These are phyloP conservation scores for Helichrysum umbraculigerum DNA, from an alignment of 129 eudicot genomes.

Conservation along the genomic window DNA sequence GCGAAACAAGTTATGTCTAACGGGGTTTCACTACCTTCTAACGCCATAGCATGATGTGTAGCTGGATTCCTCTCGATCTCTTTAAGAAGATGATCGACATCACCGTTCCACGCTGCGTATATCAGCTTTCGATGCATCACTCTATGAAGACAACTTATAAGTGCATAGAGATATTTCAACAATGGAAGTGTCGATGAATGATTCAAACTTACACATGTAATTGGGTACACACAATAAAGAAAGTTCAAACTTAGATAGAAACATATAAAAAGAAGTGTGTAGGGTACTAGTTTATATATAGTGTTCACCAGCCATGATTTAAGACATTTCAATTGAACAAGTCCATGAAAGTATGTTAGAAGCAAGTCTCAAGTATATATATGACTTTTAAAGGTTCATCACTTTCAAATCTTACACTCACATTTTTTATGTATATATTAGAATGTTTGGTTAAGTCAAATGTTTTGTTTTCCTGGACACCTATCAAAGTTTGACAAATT, in stretches of 20 bases:
- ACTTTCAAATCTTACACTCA: neutral
- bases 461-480: too few species aligned
- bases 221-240: too few species aligned
- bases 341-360: neutral
- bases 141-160: neutral
- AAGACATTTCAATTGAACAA: neutral
- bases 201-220: too few species aligned
- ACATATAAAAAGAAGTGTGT: neutral
- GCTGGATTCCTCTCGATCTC: conserved; percentile 23
- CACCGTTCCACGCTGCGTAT: conserved; percentile 44
- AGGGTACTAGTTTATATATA: neutral
- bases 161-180: too few species aligned
- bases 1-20: conserved; percentile 44
- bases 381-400: too few species aligned
- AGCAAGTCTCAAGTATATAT: neutral
- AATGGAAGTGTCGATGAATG: too few species aligned
- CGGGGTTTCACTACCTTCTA: conserved; percentile 39
- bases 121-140: conserved; percentile 44
- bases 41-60: conserved; percentile 27
- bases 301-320: neutral
- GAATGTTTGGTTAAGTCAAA: too few species aligned
- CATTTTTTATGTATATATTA: neutral
- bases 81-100: conserved; percentile 33
- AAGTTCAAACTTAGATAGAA: too few species aligned
- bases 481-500: too few species aligned